Conservation (phyloP, 176 grass and related monocot species). For the Alopecurus myosuroides region DNA sequence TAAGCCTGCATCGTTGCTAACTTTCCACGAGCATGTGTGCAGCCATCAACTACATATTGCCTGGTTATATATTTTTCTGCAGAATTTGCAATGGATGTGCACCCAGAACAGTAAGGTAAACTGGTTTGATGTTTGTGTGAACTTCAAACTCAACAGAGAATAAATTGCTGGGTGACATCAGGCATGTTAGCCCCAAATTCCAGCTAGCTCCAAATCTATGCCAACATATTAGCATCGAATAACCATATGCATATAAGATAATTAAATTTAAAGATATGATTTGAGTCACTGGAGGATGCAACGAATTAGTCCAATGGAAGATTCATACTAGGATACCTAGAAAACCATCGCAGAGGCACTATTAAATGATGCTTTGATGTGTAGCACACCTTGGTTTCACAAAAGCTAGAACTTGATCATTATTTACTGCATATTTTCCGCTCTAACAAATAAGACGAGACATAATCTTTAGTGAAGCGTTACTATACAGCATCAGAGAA, state of each 20-base stretch:
- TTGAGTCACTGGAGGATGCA: background rate
- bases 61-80: background rate
- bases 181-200: slow-evolving; percentile 18
- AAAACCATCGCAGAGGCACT: background rate
- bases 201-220: background rate
- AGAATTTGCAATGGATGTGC: background rate
- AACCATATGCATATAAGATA: slow-evolving; percentile 3
- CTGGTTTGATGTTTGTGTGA: background rate
- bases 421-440: background rate
- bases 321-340: background rate
- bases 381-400: background rate
- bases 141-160: slow-evolving; percentile 1
- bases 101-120: background rate
- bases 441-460: background rate
- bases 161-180: background rate
- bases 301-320: background rate
- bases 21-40: background rate
- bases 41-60: background rate
- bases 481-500: slow-evolving; percentile 25
- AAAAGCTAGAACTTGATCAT: background rate
- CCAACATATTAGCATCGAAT: background rate
- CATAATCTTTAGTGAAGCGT: background rate
- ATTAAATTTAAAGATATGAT: background rate
- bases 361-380: background rate
- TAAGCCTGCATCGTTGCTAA: background rate